A percentile compares a stretch with the other conserved stretches of the same genome.
Evolutionary conservation across 345 rosid genomes (phyloP).

Genomic region (Rhodomyrtus tomentosa): DNA sequence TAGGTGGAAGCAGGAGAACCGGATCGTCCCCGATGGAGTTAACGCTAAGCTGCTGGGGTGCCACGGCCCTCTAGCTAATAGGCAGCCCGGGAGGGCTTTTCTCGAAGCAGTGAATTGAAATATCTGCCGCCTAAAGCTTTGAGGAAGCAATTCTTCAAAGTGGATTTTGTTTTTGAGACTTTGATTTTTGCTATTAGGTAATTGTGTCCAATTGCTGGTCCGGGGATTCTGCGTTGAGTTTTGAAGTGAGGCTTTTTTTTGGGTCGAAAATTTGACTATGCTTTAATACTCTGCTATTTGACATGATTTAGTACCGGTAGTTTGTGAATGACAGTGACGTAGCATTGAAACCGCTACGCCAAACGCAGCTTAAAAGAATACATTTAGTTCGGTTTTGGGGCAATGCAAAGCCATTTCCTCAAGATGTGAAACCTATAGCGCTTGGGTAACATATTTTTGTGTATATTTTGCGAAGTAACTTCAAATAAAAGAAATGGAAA

Average conservation of each 20-base stretch:
- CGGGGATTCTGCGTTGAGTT: background rate
- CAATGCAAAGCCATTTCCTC: too few relatives aligned
- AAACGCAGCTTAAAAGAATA: background rate
- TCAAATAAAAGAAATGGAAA: too few relatives aligned
- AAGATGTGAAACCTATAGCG: too few relatives aligned
- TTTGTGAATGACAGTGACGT: background rate
- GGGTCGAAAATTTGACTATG: background rate
- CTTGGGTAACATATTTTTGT: too few relatives aligned
- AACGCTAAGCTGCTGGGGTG: slow-evolving; percentile 34
- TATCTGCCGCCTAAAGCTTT: background rate
- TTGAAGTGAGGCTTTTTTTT: background rate
- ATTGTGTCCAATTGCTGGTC: background rate
- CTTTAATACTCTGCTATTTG: background rate
- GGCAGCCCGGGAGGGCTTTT: slow-evolving; percentile 12
- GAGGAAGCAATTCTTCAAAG: background rate
- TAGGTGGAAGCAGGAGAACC: slow-evolving; percentile 26
- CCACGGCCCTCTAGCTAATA: slow-evolving; percentile 10
- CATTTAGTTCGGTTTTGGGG: too few relatives aligned
- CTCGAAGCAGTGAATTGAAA: background rate
- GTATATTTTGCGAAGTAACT: too few relatives aligned
- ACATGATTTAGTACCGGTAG: background rate
- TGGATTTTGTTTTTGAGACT: background rate
- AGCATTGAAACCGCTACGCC: background rate
- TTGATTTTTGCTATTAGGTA: background rate
- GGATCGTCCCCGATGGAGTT: slow-evolving; percentile 46